phyloP scores from a whole-genome alignment of 306 rosid genomes.

The Corylus heterophylla region DNA sequence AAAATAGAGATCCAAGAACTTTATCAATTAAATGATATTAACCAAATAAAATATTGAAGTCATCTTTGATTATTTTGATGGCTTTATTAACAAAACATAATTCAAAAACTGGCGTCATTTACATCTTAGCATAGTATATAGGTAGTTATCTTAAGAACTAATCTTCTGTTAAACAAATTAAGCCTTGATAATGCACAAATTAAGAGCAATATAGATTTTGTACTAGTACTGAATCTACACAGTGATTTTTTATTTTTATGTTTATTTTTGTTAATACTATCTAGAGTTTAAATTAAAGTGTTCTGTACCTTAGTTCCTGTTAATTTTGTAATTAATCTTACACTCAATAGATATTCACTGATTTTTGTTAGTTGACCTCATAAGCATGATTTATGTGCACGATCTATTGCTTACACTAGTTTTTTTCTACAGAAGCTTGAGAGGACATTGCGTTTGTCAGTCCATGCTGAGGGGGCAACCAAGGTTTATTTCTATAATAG shows the following conservation, averaged over 20 bases:
- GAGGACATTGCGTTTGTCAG: conserved; percentile 75
- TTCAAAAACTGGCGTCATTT: conserved; percentile 1
- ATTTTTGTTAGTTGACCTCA: conserved; percentile 8
- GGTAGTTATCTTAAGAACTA: not conserved
- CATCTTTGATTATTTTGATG: not conserved
- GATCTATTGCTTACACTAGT: conserved; percentile 26
- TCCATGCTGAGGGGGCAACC: conserved; percentile 94
- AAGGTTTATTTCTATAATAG: conserved; percentile 57
- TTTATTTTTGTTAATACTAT: too few relatives aligned
- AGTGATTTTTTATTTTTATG: not conserved
- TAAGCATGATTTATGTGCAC: not conserved
- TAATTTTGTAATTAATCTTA: not conserved
- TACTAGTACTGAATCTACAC: not conserved
- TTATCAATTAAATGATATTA: not conserved
- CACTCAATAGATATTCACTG: not conserved
- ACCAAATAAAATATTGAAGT: not conserved
- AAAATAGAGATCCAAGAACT: not conserved
- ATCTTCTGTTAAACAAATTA: not conserved
- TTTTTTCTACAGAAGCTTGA: conserved; percentile 69
- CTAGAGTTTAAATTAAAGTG: not conserved
- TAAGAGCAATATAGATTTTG: not conserved
- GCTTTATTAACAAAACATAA: not conserved
- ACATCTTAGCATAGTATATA: not conserved
- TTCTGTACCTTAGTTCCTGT: not conserved
- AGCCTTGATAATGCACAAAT: not conserved